Evolutionary conservation across 2,329 filamentous ascomycete species (phyloP).

Genomic region (Penicillium sp.): DNA sequence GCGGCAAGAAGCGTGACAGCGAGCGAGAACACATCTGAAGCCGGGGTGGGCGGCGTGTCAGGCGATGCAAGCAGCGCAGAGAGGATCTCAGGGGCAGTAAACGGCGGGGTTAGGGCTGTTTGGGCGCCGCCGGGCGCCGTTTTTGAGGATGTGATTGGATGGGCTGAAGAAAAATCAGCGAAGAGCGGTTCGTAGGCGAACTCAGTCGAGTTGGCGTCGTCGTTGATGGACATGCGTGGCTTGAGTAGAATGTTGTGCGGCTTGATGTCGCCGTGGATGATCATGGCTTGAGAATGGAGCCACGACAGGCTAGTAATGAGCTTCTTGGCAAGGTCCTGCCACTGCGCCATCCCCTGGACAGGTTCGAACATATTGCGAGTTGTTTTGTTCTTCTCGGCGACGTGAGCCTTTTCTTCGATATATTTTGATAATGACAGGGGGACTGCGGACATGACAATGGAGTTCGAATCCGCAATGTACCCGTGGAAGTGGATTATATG

Average conservation of each 20-base stretch:
- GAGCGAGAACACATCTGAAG: slow-evolving; percentile 53
- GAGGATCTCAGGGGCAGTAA: slow-evolving; percentile 52
- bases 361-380: slow-evolving; percentile 53
- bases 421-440: slow-evolving; percentile 49
- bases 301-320: slow-evolving; percentile 50
- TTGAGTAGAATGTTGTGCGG: slow-evolving; percentile 51
- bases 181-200: slow-evolving; percentile 49
- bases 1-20: slow-evolving; percentile 52
- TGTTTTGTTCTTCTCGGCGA: slow-evolving; percentile 37
- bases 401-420: slow-evolving; percentile 41
- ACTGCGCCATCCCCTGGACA: slow-evolving; percentile 45
- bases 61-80: slow-evolving; percentile 42
- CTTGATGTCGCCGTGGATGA: slow-evolving; percentile 56
- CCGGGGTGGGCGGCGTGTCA: slow-evolving; percentile 39
- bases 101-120: slow-evolving; percentile 51
- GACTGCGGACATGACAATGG: slow-evolving; percentile 52
- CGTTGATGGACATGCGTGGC: slow-evolving; percentile 22
- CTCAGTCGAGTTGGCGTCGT: slow-evolving; percentile 15
- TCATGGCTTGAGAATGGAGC: slow-evolving; percentile 46
- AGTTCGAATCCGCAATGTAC: slow-evolving; percentile 42
- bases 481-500: slow-evolving; percentile 53
- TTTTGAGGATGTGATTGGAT: slow-evolving; percentile 26
- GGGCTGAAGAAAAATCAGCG: slow-evolving; percentile 52
- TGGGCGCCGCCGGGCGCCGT: slow-evolving; percentile 30
- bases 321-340: slow-evolving; percentile 46